phyloP scores from a whole-genome alignment of 208 protist species.

The Trypanosoma avium region DNA sequence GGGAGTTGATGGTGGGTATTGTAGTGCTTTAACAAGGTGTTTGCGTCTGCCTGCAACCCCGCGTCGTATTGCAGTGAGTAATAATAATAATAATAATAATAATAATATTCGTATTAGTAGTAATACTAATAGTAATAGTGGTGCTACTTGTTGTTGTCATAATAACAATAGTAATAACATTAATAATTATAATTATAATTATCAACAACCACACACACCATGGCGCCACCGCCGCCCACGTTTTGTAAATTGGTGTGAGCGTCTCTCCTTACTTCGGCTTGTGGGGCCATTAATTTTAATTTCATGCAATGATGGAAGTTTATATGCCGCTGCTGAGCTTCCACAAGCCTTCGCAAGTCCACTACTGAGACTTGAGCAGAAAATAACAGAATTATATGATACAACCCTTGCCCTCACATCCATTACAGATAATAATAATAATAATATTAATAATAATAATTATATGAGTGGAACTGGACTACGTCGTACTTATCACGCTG shows the following conservation, averaged over 20 bases:
- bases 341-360: conserved; percentile 56
- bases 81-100: too few relatives aligned
- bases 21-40: conserved; percentile 12
- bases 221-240: conserved; percentile 11
- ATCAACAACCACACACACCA: too few relatives aligned
- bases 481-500: conserved; percentile 28
- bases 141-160: too few relatives aligned
- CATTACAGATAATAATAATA: conserved; percentile 21
- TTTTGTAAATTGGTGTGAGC: conserved; percentile 14
- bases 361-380: conserved; percentile 60
- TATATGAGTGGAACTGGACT: neutral
- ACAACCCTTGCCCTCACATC: conserved; percentile 13
- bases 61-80: too few relatives aligned
- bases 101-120: too few relatives aligned
- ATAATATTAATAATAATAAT: neutral
- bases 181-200: too few relatives aligned
- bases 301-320: conserved; percentile 52
- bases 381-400: conserved; percentile 49
- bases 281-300: conserved; percentile 32
- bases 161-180: too few relatives aligned
- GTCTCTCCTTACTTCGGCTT: conserved; percentile 12
- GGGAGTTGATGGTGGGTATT: conserved; percentile 28
- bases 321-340: conserved; percentile 49
- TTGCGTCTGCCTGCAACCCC: conserved; percentile 37
- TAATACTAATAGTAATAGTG: too few relatives aligned